phyloP scores from a whole-genome alignment of 352 stramenopile species.

The Phytophthora pistaciae region DNA sequence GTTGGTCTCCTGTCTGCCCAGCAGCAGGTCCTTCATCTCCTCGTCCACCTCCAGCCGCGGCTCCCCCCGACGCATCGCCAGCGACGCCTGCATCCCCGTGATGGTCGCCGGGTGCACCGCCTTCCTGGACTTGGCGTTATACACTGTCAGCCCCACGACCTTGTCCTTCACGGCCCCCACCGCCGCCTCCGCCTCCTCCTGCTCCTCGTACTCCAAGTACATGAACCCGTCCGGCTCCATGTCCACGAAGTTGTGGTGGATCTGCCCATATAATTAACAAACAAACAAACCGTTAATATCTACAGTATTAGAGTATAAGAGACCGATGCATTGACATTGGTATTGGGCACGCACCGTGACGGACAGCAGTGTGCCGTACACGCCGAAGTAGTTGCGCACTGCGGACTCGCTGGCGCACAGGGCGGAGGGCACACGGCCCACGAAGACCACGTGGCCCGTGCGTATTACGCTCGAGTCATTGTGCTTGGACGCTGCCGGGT shows the following conservation, averaged over 20 bases:
- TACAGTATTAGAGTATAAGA: neutral
- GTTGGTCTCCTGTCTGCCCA: slow-evolving; percentile 49
- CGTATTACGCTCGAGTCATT: slow-evolving; percentile 11
- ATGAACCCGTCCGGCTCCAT: slow-evolving; percentile 72
- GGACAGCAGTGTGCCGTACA: slow-evolving; percentile 56
- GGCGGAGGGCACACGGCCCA: slow-evolving; percentile 61
- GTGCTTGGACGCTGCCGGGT: slow-evolving; percentile 10
- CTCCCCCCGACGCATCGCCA: slow-evolving; percentile 53
- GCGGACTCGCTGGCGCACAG: slow-evolving; percentile 65
- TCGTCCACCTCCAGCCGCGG: slow-evolving; percentile 38
- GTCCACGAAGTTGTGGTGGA: slow-evolving; percentile 76
- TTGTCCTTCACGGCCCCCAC: slow-evolving; percentile 47
- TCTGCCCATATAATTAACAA: slow-evolving; percentile 29
- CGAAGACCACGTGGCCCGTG: slow-evolving; percentile 50
- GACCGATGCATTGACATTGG: neutral
- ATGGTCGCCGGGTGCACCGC: slow-evolving; percentile 18
- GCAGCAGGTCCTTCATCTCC: slow-evolving; percentile 59
- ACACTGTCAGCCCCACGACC: slow-evolving; percentile 18
- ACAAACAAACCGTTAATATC: neutral
- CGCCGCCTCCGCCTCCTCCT: slow-evolving; percentile 42
- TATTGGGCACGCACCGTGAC: slow-evolving; percentile 44
- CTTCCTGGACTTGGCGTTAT: slow-evolving; percentile 22
- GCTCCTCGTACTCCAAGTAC: slow-evolving; percentile 63
- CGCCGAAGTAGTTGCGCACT: slow-evolving; percentile 55
- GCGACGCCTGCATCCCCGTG: slow-evolving; percentile 51